Evolutionary conservation across 768 basidiomycete genomes (phyloP).

Genomic region (Roridomyces roridus): DNA sequence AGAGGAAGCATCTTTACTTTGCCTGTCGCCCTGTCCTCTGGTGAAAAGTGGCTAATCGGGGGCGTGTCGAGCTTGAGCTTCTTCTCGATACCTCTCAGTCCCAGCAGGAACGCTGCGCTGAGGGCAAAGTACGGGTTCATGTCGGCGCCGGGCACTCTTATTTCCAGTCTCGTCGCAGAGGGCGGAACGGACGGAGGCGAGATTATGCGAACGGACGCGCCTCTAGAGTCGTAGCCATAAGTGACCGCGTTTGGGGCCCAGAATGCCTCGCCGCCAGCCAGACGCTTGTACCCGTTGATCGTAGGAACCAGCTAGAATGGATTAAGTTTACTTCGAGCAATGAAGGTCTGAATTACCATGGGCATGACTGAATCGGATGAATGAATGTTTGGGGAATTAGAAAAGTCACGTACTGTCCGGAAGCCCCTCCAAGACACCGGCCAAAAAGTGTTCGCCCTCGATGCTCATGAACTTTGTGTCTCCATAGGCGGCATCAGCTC

Average conservation of each 20-base stretch:
- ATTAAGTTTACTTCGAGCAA: not conserved
- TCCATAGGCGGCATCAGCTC: constrained; percentile 72
- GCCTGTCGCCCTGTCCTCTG: constrained; percentile 62
- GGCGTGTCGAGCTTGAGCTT: constrained; percentile 69
- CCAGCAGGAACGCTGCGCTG: constrained; percentile 86
- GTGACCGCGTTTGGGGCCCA: constrained; percentile 95
- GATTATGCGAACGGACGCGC: constrained; percentile 90
- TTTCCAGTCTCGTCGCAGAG: constrained; percentile 86
- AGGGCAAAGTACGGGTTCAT: constrained; percentile 94
- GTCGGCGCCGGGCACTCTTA: constrained; percentile 96
- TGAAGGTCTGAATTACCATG: constrained; percentile 52
- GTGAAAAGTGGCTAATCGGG: constrained; percentile 67
- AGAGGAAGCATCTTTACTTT: constrained; percentile 80
- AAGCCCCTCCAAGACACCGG: constrained; percentile 88
- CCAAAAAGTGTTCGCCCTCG: constrained; percentile 91
- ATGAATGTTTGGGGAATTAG: constrained; percentile 5
- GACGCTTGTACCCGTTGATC: constrained; percentile 96
- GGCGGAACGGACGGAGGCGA: constrained; percentile 87
- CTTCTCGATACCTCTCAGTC: constrained; percentile 87
- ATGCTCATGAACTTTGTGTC: constrained; percentile 88
- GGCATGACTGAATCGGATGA: too few species aligned
- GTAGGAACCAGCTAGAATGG: constrained; percentile 75
- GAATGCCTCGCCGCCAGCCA: constrained; percentile 91
- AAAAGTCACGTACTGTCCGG: constrained; percentile 70
- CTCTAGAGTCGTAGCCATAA: constrained; percentile 95